A percentile compares a stretch with the other conserved stretches of the same genome.
phyloP scores from a whole-genome alignment of 345 rosid genomes.

The Pistacia atlantica region DNA sequence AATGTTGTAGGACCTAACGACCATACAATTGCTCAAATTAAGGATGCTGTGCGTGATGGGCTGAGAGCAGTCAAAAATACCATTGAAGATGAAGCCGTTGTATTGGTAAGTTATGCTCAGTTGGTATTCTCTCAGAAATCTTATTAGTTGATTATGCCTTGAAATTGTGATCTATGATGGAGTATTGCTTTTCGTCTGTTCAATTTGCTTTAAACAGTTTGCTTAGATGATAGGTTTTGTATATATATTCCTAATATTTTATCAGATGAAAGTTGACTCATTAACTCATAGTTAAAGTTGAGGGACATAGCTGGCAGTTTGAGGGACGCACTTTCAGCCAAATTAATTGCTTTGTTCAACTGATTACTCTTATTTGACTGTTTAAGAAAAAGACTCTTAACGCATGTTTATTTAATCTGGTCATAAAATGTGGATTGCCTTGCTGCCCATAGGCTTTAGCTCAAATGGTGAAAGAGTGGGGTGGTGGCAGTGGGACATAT shows the following conservation, averaged over 20 bases:
- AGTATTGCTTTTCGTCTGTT: neutral
- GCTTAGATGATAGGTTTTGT: neutral
- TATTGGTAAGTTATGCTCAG: slow-evolving; percentile 57
- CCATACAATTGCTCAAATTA: slow-evolving; percentile 97
- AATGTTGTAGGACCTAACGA: slow-evolving; percentile 81
- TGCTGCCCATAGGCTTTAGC: neutral
- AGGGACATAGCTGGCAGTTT: too few species aligned
- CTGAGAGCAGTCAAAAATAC: slow-evolving; percentile 94
- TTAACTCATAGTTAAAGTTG: neutral
- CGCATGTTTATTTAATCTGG: neutral
- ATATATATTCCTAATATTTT: neutral
- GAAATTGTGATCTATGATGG: neutral
- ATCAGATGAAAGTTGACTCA: too few species aligned
- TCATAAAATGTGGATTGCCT: neutral
- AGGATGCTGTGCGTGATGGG: slow-evolving; percentile 98
- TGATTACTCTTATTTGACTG: neutral
- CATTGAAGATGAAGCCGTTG: slow-evolving; percentile 87
- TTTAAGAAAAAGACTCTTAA: neutral
- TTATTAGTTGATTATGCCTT: neutral
- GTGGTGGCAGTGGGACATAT: neutral
- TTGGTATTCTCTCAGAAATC: neutral
- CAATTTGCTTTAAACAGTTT: neutral
- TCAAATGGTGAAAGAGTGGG: neutral
- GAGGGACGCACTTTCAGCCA: neutral
- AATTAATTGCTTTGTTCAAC: neutral